Evolutionary conservation across 768 basidiomycete genomes (phyloP).

Genomic region (Tulasnella sp.): DNA sequence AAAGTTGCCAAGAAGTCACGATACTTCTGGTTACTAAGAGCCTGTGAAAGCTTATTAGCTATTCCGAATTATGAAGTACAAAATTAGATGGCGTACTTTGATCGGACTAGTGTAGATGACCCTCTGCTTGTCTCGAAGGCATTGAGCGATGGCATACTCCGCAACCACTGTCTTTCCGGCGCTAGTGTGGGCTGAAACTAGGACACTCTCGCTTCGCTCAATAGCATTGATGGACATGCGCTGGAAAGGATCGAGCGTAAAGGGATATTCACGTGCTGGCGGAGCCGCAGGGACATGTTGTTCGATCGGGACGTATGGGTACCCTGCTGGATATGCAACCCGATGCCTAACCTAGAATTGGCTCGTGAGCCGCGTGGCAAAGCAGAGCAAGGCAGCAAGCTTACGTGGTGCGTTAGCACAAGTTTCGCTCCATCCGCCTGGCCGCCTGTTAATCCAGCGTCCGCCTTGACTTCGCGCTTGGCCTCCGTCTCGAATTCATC

Average conservation of each 20-base stretch:
- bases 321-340: constrained; percentile 91
- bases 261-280: constrained; percentile 90
- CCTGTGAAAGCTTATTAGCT: constrained; percentile 40
- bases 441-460: constrained; percentile 77
- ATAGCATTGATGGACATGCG: constrained; percentile 91
- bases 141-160: constrained; percentile 98
- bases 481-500: constrained; percentile 96
- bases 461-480: constrained; percentile 84
- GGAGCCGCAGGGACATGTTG: constrained; percentile 87
- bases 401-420: constrained; percentile 76
- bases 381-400: constrained; percentile 29
- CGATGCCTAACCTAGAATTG: constrained; percentile 76
- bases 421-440: constrained; percentile 61
- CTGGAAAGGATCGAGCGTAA: constrained; percentile 96
- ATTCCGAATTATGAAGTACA: neutral
- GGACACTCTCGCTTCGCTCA: constrained; percentile 93
- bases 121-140: constrained; percentile 86
- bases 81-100: constrained; percentile 62
- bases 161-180: constrained; percentile 99
- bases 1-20: constrained; percentile 96
- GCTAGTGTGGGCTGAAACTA: constrained; percentile 97
- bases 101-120: constrained; percentile 99
- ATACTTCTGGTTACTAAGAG: constrained; percentile 97
- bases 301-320: constrained; percentile 84
- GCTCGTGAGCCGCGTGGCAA: neutral